Percentiles rank a stretch among this genome's conserved stretches.
Conservation (phyloP, 1,139 yeast genomes). For the Lodderomyces pseudojiufengensis region DNA sequence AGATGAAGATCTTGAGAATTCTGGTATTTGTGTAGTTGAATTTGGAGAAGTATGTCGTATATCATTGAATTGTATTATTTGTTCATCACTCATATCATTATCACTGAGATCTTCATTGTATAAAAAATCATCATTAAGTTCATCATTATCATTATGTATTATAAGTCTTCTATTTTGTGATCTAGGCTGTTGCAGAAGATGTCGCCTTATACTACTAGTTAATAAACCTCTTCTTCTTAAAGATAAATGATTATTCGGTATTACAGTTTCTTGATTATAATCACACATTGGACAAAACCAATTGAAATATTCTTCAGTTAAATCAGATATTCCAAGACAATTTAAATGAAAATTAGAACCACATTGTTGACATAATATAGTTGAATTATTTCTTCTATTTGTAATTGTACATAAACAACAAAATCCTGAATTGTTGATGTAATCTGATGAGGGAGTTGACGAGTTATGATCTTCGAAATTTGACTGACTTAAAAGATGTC, state of each 20-base stretch:
- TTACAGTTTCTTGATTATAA: conserved; percentile 26
- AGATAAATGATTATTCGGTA: conserved; percentile 9
- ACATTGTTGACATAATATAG: conserved; percentile 31
- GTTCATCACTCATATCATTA: conserved; percentile 1
- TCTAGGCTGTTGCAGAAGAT: neutral
- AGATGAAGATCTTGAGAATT: neutral
- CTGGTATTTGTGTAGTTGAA: conserved; percentile 1
- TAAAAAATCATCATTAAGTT: conserved; percentile 16
- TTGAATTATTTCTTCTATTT: conserved; percentile 10
- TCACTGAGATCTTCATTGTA: too few species aligned
- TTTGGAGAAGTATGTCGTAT: conserved; percentile 1
- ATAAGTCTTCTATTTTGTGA: conserved; percentile 16
- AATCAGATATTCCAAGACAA: conserved; percentile 23
- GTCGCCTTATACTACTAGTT: neutral
- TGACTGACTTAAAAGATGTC: conserved; percentile 1
- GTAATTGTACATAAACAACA: conserved; percentile 32
- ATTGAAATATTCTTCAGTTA: conserved; percentile 12
- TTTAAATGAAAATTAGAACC: conserved; percentile 32
- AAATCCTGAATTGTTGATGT: conserved; percentile 12
- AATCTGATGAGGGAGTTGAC: too few species aligned
- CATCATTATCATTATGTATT: conserved; percentile 31
- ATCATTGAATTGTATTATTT: neutral
- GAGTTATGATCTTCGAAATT: neutral
- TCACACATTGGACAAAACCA: conserved; percentile 50
- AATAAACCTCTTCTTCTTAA: neutral